These are phyloP conservation scores for Tinospora cordifolia DNA, from an alignment of 164 flowering plant species.

Conservation along the genomic window DNA sequence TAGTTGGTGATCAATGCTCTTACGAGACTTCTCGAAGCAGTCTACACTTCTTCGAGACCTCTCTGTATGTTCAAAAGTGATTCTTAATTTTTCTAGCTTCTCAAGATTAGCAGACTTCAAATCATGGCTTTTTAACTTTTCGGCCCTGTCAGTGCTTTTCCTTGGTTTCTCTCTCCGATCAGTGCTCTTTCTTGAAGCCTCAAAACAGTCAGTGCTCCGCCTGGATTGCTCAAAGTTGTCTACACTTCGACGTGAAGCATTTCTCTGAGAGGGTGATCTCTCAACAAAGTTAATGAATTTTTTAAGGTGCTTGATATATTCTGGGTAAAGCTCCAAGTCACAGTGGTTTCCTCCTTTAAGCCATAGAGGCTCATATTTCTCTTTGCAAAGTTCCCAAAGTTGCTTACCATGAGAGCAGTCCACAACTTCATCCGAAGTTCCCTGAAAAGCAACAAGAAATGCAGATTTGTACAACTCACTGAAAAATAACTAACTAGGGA, in stretches of 20 bases:
- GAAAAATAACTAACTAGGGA: background rate
- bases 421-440: slow-evolving; percentile 88
- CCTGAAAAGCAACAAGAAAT: slow-evolving; percentile 32
- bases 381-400: slow-evolving; percentile 87
- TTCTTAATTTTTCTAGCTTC: slow-evolving; percentile 50
- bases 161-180: slow-evolving; percentile 79
- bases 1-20: slow-evolving; percentile 54
- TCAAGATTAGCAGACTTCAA: slow-evolving; percentile 26
- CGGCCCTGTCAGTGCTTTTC: slow-evolving; percentile 51
- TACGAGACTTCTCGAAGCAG: slow-evolving; percentile 61
- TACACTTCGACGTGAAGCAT: slow-evolving; percentile 45
- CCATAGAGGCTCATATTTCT: slow-evolving; percentile 91
- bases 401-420: slow-evolving; percentile 92
- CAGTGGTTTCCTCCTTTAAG: slow-evolving; percentile 87
- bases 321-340: slow-evolving; percentile 76
- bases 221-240: slow-evolving; percentile 56
- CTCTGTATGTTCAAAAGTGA: slow-evolving; percentile 56
- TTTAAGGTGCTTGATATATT: slow-evolving; percentile 76
- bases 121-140: slow-evolving; percentile 33
- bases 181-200: slow-evolving; percentile 65
- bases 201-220: slow-evolving; percentile 59
- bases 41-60: slow-evolving; percentile 76
- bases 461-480: background rate
- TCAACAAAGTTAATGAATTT: slow-evolving; percentile 70
- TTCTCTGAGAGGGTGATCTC: slow-evolving; percentile 60